These are phyloP conservation scores for Coleophoma cylindrospora DNA, from an alignment of 2,329 filamentous ascomycete species.

Conservation along the genomic window DNA sequence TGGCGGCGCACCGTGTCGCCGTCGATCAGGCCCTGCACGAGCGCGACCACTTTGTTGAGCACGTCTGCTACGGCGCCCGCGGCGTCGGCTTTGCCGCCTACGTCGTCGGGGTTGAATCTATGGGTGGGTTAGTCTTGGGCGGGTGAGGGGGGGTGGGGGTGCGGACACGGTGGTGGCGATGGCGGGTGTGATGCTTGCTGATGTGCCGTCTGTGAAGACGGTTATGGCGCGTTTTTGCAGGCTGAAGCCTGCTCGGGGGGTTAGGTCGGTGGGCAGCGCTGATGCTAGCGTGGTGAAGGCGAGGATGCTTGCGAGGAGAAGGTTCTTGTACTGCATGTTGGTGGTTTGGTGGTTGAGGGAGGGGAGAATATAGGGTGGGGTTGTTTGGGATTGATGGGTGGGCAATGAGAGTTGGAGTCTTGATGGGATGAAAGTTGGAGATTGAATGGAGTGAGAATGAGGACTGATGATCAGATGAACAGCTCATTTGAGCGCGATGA, in stretches of 20 bases:
- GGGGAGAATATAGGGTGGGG: neutral
- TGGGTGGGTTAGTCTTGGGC: neutral
- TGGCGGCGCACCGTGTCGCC: conserved; percentile 8
- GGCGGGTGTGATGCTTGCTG: conserved; percentile 3
- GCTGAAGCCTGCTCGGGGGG: neutral
- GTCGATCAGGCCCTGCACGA: conserved; percentile 10
- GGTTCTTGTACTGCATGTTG: conserved; percentile 7
- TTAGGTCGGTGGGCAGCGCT: neutral
- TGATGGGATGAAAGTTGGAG: neutral
- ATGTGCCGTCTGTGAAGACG: conserved; percentile 6
- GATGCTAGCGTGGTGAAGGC: neutral
- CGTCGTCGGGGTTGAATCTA: conserved; percentile 1
- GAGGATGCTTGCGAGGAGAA: neutral
- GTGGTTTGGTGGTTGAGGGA: neutral
- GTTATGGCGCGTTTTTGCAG: conserved; percentile 4
- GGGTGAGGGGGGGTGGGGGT: neutral
- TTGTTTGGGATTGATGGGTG: neutral
- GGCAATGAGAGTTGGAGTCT: neutral
- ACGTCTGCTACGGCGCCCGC: conserved; percentile 4
- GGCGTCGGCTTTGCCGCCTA: conserved; percentile 6
- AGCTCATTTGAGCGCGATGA: neutral
- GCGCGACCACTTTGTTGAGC: conserved; percentile 8
- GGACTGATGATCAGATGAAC: neutral
- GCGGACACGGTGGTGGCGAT: neutral
- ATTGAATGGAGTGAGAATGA: neutral